Conservation (phyloP, 495 filamentous ascomycete species). For the Clavariopsis aquatica region DNA sequence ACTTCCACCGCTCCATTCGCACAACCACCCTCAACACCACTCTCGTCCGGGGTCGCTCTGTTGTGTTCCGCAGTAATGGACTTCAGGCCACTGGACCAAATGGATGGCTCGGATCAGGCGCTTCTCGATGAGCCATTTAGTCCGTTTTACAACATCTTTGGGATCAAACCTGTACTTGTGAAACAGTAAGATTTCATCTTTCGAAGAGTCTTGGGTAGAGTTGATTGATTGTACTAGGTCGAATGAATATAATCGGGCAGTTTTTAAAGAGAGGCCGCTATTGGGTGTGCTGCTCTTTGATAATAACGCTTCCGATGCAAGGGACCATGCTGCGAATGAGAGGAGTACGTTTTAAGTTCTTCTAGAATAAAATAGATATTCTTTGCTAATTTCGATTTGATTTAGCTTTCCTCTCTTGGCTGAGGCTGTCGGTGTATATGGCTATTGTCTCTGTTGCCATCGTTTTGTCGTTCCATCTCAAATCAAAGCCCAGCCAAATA, state of each 20-base stretch:
- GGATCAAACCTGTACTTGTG: slow-evolving; percentile 41
- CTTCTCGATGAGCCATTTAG: slow-evolving; percentile 41
- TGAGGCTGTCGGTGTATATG: slow-evolving; percentile 88
- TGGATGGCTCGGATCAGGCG: slow-evolving; percentile 26
- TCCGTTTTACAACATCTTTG: slow-evolving; percentile 44
- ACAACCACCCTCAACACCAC: not conserved
- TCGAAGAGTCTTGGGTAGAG: not conserved
- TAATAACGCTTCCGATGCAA: slow-evolving; percentile 83
- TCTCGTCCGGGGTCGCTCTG: not conserved
- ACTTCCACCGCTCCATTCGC: not conserved
- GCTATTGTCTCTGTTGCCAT: slow-evolving; percentile 87
- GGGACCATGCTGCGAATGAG: slow-evolving; percentile 79
- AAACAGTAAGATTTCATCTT: slow-evolving; percentile 39
- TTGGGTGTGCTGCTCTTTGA: slow-evolving; percentile 83
- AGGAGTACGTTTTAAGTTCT: slow-evolving; percentile 56
- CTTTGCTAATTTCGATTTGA: slow-evolving; percentile 5
- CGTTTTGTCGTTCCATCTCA: slow-evolving; percentile 88
- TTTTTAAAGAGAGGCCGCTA: slow-evolving; percentile 71
- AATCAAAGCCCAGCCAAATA: slow-evolving; percentile 63
- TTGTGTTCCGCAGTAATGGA: slow-evolving; percentile 7
- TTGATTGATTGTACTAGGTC: slow-evolving; percentile 32
- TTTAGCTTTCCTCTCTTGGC: slow-evolving; percentile 85
- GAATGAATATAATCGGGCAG: slow-evolving; percentile 41
- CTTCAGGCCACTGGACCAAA: slow-evolving; percentile 16
- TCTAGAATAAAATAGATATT: not conserved